Base-by-base conservation (phyloP, 116 monocot species). In the Cymodocea nodosa region DNA sequence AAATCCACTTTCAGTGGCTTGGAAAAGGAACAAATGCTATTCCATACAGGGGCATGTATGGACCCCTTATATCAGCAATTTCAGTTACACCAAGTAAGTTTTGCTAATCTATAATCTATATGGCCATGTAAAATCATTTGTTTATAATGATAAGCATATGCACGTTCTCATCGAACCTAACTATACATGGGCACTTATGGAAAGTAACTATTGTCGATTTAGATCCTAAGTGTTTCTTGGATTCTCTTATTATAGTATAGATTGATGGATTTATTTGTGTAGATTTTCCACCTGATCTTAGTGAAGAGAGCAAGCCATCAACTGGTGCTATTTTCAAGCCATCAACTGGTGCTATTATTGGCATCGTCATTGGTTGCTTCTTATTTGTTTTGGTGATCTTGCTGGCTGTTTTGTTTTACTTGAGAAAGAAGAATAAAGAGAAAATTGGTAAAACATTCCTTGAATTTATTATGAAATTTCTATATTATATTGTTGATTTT, bases 61-160 rank as follows among this genome's bases (percentile, higher is more conserved):
- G 82, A 8, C 71, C 82, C 19, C 82, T 82, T 59, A 72, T 82
- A 52, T 82, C 82, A 50, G 82, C 82, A 11, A 82, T 82, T 57
- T 70, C 77, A 49, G 77, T 82, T 10, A 77, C 63, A 56, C 78
- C 74, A 64, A 69, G 78, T 82, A 68, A 22, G 79, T 60, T 40
- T 12, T 35, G 18, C 14, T 5, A 30, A 52, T n/a, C n/a, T n/a
- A n/a, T n/a, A n/a, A n/a, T 44, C 53, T 35, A 16, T 59, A 15
- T 7, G 8, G 2, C 15, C 48, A 9, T n/a, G 19, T 2, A 0
- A 20, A 53, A 19, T 10, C 35, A 50, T n/a, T 36, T 66, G 36
- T 15, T 61, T 61, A 18, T 35, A 17, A 35, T 35, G 61, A 1
- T 3, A 30, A 30, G 30, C 3, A 30, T 30, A 30, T 3, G 30